These are phyloP conservation scores for Cyanodermella asteris DNA, from an alignment of 2,329 filamentous ascomycete genomes.

Conservation along the genomic window DNA sequence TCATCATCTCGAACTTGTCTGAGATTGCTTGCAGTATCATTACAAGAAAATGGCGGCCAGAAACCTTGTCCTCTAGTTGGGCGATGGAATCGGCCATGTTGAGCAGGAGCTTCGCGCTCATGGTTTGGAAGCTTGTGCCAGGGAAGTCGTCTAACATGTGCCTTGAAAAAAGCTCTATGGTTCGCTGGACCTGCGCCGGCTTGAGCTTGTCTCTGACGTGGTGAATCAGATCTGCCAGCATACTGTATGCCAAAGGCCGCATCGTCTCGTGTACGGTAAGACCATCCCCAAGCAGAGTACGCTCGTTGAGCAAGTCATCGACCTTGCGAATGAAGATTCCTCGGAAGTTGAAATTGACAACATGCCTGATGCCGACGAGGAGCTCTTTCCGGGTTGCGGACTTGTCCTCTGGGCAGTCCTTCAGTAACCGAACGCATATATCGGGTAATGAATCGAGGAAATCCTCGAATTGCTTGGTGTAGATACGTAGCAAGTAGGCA, in stretches of 20 bases:
- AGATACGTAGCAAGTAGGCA: conserved; percentile 75
- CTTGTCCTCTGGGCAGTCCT: conserved; percentile 88
- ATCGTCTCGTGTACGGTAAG: conserved; percentile 93
- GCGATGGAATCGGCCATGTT: conserved; percentile 98
- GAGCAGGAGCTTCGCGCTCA: conserved; percentile 89
- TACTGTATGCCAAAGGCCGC: conserved; percentile 87
- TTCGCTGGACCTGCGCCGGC: conserved; percentile 80
- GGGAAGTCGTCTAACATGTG: conserved; percentile 92
- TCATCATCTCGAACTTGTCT: conserved; percentile 97
- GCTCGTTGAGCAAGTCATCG: conserved; percentile 81
- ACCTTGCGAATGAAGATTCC: conserved; percentile 91
- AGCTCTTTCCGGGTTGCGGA: conserved; percentile 86
- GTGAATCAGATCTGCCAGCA: conserved; percentile 94
- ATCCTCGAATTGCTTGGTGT: conserved; percentile 67
- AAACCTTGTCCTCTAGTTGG: conserved; percentile 76
- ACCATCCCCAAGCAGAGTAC: conserved; percentile 84
- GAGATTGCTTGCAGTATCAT: conserved; percentile 96
- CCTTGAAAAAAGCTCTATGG: conserved; percentile 89
- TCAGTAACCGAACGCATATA: conserved; percentile 73
- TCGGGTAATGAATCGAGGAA: conserved; percentile 70
- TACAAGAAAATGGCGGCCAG: conserved; percentile 85
- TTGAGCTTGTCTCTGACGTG: conserved; percentile 79
- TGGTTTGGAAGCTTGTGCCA: conserved; percentile 95
- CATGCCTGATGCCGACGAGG: conserved; percentile 86
- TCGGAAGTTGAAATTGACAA: conserved; percentile 97